These are phyloP conservation scores for Colletotrichum lentis DNA, from an alignment of 2,329 filamentous ascomycete species.

Conservation along the genomic window DNA sequence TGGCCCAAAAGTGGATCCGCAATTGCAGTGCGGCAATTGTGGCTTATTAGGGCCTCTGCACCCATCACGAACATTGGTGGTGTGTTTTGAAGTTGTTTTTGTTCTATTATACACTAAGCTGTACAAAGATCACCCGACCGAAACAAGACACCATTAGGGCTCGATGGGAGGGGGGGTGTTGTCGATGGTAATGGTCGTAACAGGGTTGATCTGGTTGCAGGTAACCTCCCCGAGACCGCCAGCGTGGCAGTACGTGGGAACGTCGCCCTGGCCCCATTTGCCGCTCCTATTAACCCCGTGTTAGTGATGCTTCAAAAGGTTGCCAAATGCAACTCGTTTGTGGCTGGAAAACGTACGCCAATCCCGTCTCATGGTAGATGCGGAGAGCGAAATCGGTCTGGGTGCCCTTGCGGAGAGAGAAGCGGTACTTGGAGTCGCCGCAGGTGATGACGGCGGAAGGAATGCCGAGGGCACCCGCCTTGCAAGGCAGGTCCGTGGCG, in stretches of 20 bases:
- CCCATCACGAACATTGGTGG: too few species aligned
- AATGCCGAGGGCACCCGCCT: conserved; percentile 25
- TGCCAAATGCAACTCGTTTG: background rate
- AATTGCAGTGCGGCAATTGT: too few species aligned
- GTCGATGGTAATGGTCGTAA: conserved; percentile 40
- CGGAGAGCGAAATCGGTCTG: conserved; percentile 39
- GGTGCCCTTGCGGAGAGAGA: conserved; percentile 40
- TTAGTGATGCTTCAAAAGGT: background rate
- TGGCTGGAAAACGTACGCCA: conserved; percentile 39
- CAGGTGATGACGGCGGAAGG: conserved; percentile 42
- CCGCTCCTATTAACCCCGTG: conserved; percentile 28
- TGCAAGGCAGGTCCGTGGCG: conserved; percentile 37
- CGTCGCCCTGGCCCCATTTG: conserved; percentile 38
- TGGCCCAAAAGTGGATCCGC: too few species aligned
- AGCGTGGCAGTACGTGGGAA: conserved; percentile 40
- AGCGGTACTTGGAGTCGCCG: conserved; percentile 44
- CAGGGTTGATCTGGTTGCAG: conserved; percentile 38
- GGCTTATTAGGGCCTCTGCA: too few species aligned
- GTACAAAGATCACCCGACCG: background rate
- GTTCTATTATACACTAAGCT: background rate
- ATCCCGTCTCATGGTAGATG: conserved; percentile 41
- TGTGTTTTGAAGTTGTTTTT: too few species aligned
- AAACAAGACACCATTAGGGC: background rate
- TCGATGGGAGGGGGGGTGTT: conserved; percentile 18
- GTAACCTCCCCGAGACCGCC: conserved; percentile 38